These are phyloP conservation scores for Talaromyces albobiverticillius DNA, from an alignment of 2,329 filamentous ascomycete species.

Conservation along the genomic window DNA sequence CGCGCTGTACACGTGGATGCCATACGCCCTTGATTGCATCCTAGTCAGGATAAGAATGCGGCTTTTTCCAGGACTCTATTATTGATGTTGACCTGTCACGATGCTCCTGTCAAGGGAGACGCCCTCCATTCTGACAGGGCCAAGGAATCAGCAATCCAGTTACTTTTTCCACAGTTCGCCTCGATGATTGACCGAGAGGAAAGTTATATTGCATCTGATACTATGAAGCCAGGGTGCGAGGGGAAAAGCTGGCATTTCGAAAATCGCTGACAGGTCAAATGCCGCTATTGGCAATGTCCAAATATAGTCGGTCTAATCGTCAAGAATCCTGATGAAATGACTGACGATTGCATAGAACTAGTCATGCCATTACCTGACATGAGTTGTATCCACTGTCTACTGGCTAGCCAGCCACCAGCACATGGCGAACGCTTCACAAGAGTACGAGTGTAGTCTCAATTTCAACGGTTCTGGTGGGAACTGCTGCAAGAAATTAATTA, in stretches of 20 bases:
- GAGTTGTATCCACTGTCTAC: neutral
- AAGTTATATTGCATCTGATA: neutral
- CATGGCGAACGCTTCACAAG: neutral
- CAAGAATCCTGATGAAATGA: too few relatives aligned
- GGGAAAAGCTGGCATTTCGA: neutral
- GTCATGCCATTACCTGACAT: neutral
- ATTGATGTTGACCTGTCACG: neutral
- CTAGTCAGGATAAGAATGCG: neutral
- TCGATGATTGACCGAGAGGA: neutral
- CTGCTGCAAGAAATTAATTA: neutral
- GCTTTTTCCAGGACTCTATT: neutral
- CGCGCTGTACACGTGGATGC: conserved; percentile 5
- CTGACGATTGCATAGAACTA: neutral
- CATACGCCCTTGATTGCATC: conserved; percentile 6
- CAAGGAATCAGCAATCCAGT: neutral
- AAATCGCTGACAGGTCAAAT: conserved; percentile 13
- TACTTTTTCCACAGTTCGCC: neutral
- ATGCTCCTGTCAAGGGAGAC: conserved; percentile 2
- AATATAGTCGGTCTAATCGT: too few relatives aligned
- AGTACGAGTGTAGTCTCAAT: neutral
- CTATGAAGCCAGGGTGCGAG: neutral
- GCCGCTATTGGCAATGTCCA: neutral
- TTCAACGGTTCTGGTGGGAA: neutral
- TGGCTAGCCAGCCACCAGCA: neutral
- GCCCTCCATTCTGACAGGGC: neutral